Evolutionary conservation across 495 filamentous ascomycete genomes (phyloP).

Genomic region (Penicillium dipodomyicola): DNA sequence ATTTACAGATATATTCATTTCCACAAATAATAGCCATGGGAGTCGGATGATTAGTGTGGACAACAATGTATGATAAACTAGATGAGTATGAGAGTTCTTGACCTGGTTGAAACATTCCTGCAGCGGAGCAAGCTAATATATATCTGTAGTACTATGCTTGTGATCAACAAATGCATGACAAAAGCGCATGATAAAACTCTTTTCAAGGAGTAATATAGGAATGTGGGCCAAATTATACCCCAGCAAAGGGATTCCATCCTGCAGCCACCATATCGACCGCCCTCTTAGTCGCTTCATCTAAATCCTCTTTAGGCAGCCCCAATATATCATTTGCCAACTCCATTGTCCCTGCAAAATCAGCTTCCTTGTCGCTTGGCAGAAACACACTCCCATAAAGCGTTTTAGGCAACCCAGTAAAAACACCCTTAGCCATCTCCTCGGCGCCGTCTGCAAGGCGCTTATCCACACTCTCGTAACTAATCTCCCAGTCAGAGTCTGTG

Average conservation of each 20-base stretch:
- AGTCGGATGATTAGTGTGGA: no score
- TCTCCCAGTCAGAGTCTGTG: constrained; percentile 52
- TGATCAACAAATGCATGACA: neutral
- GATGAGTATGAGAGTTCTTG: neutral
- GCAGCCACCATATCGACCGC: constrained; percentile 19
- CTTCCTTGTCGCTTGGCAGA: constrained; percentile 35
- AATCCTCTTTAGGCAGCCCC: constrained; percentile 55
- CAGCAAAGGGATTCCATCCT: constrained; percentile 19
- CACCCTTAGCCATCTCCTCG: constrained; percentile 41
- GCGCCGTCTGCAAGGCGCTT: constrained; percentile 46
- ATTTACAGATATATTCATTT: no score
- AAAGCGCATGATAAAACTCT: neutral
- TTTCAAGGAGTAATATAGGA: neutral
- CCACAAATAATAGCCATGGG: no score
- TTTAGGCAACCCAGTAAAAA: constrained; percentile 24
- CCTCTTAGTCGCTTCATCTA: constrained; percentile 48
- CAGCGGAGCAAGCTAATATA: neutral
- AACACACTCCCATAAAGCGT: constrained; percentile 54
- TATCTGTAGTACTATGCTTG: neutral
- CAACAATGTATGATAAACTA: neutral
- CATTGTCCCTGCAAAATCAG: constrained; percentile 38
- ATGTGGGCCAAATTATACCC: neutral
- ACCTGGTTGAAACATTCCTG: neutral
- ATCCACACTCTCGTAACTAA: constrained; percentile 39
- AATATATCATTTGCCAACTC: constrained; percentile 49